Evolutionary conservation across 176 grass and related monocot species (phyloP), one percentile per base, ranked within the genome.

Genomic region (Tuctoria greenei): DNA sequence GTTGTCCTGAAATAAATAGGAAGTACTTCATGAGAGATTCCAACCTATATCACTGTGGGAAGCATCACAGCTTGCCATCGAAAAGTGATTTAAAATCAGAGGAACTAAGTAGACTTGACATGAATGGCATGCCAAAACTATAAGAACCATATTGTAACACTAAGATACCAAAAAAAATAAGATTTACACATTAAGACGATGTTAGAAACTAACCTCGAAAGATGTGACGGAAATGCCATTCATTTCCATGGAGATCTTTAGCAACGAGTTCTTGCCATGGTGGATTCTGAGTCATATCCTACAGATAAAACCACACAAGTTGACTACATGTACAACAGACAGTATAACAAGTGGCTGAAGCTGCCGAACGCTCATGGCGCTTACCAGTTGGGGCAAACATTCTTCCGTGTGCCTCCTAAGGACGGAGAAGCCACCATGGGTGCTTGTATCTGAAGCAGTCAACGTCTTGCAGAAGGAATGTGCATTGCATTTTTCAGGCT

Each of bases 191-290:
- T 17, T 26, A 67, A 36, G 26, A n/a, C 50, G 50, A 84, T 21
- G 68, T 65, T 54, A 71, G 17, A 70, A 36, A 71, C 26, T 34
- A 73, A 88, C 93, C 93, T 84, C 93, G 83, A 52, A 87, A 96
- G n/a, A 96, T 96, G 78, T 96, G 93, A 66, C 88, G 88, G 72
- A 96, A 96, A 88, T 88, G 76, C 93, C 93, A 96, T 81, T 96
- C 90, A 71, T 75, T 87, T 46, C 75, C 64, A 79, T 96, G 93
- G 56, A 96, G 83, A 81, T 93, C 93, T 67, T 86, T 85, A 11
- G 90, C 93, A 55, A 84, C 71, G 25, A 96, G 72, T 56, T 96
- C 93, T 73, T 96, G 93, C 81, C 89, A 86, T 3, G 93, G 93
- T 28, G 90, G 88, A 72, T 88, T 86, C 74, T 88, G 87, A 77